These are phyloP conservation scores for Pseudocercospora musae DNA, from an alignment of 2,329 filamentous ascomycete genomes.

Conservation along the genomic window DNA sequence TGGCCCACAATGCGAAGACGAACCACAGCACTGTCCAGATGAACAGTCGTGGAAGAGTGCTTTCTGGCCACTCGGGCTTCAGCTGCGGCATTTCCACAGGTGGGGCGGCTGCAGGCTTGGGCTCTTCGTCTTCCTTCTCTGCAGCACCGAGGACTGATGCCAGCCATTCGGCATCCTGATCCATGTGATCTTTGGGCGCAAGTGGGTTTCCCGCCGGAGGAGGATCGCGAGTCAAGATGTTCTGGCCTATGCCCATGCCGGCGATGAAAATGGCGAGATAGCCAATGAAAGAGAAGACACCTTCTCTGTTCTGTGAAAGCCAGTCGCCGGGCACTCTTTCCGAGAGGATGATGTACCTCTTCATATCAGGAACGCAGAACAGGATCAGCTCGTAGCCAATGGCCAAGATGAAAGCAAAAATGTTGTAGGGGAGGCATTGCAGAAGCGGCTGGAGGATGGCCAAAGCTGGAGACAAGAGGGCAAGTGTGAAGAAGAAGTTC, in stretches of 20 bases:
- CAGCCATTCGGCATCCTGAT: slow-evolving; percentile 38
- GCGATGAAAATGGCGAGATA: slow-evolving; percentile 94
- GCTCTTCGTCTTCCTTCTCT: slow-evolving; percentile 16
- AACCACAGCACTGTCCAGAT: slow-evolving; percentile 66
- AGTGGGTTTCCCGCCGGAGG: slow-evolving; percentile 22
- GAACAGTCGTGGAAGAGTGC: slow-evolving; percentile 50
- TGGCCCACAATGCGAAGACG: slow-evolving; percentile 68
- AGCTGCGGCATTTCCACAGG: slow-evolving; percentile 21
- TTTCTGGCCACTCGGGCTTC: slow-evolving; percentile 28
- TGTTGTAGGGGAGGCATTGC: slow-evolving; percentile 67
- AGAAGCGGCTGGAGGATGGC: slow-evolving; percentile 75
- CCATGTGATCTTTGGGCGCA: slow-evolving; percentile 26
- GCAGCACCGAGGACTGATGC: slow-evolving; percentile 32
- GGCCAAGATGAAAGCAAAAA: slow-evolving; percentile 67
- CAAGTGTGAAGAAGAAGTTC: slow-evolving; percentile 99
- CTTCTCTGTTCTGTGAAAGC: slow-evolving; percentile 87
- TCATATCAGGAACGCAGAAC: slow-evolving; percentile 68
- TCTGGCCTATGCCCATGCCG: slow-evolving; percentile 78
- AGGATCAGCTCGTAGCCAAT: slow-evolving; percentile 71
- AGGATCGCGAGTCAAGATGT: slow-evolving; percentile 62
- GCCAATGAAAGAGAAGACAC: slow-evolving; percentile 89
- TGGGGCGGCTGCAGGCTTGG: slow-evolving; percentile 15
- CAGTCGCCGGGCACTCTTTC: slow-evolving; percentile 65
- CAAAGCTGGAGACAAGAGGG: slow-evolving; percentile 81
- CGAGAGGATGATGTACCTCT: slow-evolving; percentile 77